Percentiles rank a stretch among this genome's conserved stretches.
Evolutionary conservation across 2,329 filamentous ascomycete genomes (phyloP).

Genomic region (Catunica adiposa): DNA sequence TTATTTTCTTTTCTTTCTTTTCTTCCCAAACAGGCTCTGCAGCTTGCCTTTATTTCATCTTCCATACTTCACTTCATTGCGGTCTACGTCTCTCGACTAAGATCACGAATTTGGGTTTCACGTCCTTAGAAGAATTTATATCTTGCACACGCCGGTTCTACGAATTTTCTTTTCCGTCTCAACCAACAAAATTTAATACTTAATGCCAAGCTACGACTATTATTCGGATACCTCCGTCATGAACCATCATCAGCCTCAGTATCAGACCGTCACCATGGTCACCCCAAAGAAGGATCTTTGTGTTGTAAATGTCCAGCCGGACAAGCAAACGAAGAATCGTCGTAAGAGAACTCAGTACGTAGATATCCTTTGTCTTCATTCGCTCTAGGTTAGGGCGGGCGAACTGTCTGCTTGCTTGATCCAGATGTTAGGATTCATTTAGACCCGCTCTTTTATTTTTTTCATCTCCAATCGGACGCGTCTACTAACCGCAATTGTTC

Average conservation of each 20-base stretch:
- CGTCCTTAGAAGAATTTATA: background rate
- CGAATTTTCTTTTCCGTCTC: conserved; percentile 4
- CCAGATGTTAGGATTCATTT: background rate
- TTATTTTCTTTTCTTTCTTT: conserved; percentile 3
- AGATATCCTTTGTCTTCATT: background rate
- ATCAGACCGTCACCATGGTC: conserved; percentile 9
- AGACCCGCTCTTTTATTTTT: background rate
- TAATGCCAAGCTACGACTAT: conserved; percentile 14
- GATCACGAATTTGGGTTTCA: background rate
- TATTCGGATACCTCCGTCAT: conserved; percentile 5
- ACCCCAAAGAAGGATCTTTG: conserved; percentile 14
- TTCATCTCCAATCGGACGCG: background rate
- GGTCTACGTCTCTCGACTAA: background rate
- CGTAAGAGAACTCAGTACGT: conserved; percentile 16
- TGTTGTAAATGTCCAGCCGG: conserved; percentile 15
- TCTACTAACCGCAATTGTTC: conserved; percentile 15
- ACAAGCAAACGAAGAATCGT: conserved; percentile 15
- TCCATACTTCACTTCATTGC: conserved; percentile 7
- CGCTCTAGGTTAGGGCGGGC: too few relatives aligned
- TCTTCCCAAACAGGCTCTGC: background rate
- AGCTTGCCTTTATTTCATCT: conserved; percentile 6
- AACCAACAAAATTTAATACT: conserved; percentile 10
- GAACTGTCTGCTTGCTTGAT: too few relatives aligned
- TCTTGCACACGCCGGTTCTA: background rate
- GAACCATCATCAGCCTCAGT: conserved; percentile 11